Conservation (phyloP, 192 early-diverging fungal genomes). For the Haplosporangium gracile region DNA sequence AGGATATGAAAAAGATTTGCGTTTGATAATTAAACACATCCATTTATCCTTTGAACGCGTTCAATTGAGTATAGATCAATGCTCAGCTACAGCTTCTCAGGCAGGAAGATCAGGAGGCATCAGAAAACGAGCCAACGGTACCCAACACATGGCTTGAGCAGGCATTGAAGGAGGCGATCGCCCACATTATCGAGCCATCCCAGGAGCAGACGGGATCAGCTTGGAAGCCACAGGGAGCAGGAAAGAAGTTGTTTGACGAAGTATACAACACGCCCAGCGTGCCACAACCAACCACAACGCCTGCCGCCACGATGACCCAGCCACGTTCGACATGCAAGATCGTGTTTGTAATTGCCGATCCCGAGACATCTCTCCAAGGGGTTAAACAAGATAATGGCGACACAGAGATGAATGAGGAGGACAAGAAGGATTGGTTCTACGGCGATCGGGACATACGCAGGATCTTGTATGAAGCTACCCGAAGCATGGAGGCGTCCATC, state of each 20-base stretch:
- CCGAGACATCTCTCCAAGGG: not conserved
- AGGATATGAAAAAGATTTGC: not conserved
- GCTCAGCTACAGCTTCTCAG: slow-evolving; percentile 27
- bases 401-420: not conserved
- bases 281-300: not conserved
- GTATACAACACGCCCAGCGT: not conserved
- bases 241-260: not conserved
- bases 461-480: slow-evolving; percentile 4
- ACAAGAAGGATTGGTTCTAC: not conserved
- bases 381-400: not conserved
- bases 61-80: slow-evolving; percentile 17
- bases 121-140: not conserved
- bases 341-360: slow-evolving; percentile 28
- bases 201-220: not conserved
- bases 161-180: slow-evolving; percentile 40
- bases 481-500: slow-evolving; percentile 16
- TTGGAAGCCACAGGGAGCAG: not conserved
- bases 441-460: slow-evolving; percentile 21
- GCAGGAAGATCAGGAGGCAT: slow-evolving; percentile 25
- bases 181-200: slow-evolving; percentile 37
- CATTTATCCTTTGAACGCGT: not conserved
- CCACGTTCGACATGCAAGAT: slow-evolving; percentile 16
- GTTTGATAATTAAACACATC: not conserved
- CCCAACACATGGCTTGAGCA: slow-evolving; percentile 20
- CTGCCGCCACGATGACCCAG: not conserved